Evolutionary conservation across 2,329 filamentous ascomycete species (phyloP).

Genomic region (Stemphylium vesicarium): DNA sequence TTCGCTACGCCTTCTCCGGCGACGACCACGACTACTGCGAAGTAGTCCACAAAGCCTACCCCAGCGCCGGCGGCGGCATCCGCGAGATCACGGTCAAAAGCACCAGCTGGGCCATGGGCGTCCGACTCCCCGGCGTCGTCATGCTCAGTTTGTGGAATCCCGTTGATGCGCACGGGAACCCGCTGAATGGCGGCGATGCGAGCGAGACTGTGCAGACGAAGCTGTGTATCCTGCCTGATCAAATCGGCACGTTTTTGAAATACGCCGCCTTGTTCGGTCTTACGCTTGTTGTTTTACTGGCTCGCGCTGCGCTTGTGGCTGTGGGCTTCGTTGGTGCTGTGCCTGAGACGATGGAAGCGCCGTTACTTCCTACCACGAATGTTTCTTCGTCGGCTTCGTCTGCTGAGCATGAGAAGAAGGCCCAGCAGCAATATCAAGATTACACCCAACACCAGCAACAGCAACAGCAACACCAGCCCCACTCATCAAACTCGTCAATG

Average conservation of each 20-base stretch:
- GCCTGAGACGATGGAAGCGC: conserved; percentile 8
- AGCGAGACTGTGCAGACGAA: conserved; percentile 78
- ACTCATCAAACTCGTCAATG: conserved; percentile 42
- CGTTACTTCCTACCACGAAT: conserved; percentile 40
- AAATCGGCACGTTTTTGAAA: conserved; percentile 80
- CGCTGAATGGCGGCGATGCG: conserved; percentile 47
- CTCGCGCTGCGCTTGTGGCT: conserved; percentile 52
- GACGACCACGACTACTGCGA: conserved; percentile 99
- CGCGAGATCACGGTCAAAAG: conserved; percentile 94
- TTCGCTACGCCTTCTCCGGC: conserved; percentile 87
- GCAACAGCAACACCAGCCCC: conserved; percentile 8
- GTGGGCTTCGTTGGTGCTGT: conserved; percentile 21
- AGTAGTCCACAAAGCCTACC: conserved; percentile 73
- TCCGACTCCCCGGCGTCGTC: conserved; percentile 83
- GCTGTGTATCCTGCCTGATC: conserved; percentile 87
- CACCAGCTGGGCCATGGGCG: conserved; percentile 95
- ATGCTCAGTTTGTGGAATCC: conserved; percentile 94
- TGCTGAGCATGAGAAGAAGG: conserved; percentile 16
- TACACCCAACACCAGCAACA: background rate
- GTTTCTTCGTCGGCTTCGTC: conserved; percentile 28
- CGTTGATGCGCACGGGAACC: conserved; percentile 62
- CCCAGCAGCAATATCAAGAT: background rate
- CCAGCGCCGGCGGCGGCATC: conserved; percentile 62
- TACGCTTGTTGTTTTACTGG: conserved; percentile 57
- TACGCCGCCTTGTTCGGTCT: conserved; percentile 71